These are phyloP conservation scores for Drechslerella stenobrocha DNA, from an alignment of 2,329 filamentous ascomycete species.

Conservation along the genomic window DNA sequence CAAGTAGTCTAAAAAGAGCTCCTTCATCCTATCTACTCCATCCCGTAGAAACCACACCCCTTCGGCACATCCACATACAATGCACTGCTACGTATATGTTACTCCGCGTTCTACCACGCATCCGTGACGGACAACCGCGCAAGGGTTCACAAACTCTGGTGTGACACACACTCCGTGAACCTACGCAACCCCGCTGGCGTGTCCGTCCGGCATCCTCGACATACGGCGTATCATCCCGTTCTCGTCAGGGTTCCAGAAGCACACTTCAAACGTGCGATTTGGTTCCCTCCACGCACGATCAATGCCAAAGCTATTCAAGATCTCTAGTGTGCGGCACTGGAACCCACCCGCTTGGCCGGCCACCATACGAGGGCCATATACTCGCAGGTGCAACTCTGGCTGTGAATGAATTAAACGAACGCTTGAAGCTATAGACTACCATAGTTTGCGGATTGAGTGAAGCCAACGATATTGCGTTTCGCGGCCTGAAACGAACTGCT, in stretches of 20 bases:
- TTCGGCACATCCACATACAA: too few species aligned
- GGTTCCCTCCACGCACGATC: constrained; percentile 68
- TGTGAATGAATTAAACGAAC: too few species aligned
- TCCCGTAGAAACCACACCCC: not conserved
- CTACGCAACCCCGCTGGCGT: constrained; percentile 65
- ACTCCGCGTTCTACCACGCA: not conserved
- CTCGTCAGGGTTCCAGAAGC: constrained; percentile 66
- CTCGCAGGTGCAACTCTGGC: too few species aligned
- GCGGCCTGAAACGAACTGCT: constrained; percentile 47
- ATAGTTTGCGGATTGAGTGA: too few species aligned
- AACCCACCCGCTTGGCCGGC: constrained; percentile 60
- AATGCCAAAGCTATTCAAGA: constrained; percentile 73
- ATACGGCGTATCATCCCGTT: constrained; percentile 64
- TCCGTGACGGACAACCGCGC: too few species aligned
- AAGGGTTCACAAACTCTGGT: constrained; percentile 62
- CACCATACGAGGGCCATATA: constrained; percentile 59
- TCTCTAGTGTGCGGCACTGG: constrained; percentile 70
- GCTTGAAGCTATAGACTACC: too few species aligned
- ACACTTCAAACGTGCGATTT: constrained; percentile 69
- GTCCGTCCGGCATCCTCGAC: constrained; percentile 67
- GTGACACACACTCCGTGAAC: constrained; percentile 69
- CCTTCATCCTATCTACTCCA: constrained; percentile 61
- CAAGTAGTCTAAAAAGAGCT: constrained; percentile 67
- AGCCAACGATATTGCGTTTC: constrained; percentile 25
- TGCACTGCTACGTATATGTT: not conserved